These are phyloP conservation scores for Gnaphalium uliginosum DNA, from an alignment of 129 eudicot species.

Conservation along the genomic window DNA sequence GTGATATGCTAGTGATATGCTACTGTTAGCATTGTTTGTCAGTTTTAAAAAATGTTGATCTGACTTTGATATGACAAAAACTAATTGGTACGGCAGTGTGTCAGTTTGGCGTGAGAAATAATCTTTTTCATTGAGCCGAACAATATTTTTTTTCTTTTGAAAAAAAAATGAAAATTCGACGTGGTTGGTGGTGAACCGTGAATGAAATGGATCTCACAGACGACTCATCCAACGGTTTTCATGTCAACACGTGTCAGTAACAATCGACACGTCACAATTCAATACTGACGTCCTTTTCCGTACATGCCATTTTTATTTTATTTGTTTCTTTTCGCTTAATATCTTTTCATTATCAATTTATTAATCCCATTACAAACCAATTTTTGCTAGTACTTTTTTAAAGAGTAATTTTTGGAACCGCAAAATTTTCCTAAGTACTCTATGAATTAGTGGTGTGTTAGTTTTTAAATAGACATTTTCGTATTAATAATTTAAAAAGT, in stretches of 20 bases:
- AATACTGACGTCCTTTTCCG: slow-evolving; percentile 39
- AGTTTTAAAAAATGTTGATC: no score
- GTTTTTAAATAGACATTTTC: no score
- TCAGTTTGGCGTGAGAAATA: no score
- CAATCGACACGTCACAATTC: slow-evolving; percentile 31
- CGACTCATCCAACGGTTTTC: background rate
- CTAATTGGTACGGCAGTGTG: no score
- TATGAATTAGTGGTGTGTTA: no score
- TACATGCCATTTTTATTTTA: slow-evolving; percentile 30
- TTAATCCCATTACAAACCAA: background rate
- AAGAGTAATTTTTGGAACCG: no score
- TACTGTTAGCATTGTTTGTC: no score
- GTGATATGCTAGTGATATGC: no score
- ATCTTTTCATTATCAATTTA: background rate
- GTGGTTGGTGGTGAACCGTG: background rate
- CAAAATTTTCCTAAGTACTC: background rate
- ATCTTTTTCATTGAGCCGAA: slow-evolving; percentile 28
- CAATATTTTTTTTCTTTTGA: background rate
- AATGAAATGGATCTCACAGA: slow-evolving; percentile 13
- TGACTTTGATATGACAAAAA: no score
- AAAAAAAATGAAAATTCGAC: slow-evolving; percentile 5
- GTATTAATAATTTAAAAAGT: no score
- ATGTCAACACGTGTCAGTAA: slow-evolving; percentile 24
- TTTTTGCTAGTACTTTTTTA: no score
- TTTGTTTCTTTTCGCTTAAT: background rate